These are phyloP conservation scores for Curvularia sp. DNA, from an alignment of 2,329 filamentous ascomycete genomes.

Conservation along the genomic window DNA sequence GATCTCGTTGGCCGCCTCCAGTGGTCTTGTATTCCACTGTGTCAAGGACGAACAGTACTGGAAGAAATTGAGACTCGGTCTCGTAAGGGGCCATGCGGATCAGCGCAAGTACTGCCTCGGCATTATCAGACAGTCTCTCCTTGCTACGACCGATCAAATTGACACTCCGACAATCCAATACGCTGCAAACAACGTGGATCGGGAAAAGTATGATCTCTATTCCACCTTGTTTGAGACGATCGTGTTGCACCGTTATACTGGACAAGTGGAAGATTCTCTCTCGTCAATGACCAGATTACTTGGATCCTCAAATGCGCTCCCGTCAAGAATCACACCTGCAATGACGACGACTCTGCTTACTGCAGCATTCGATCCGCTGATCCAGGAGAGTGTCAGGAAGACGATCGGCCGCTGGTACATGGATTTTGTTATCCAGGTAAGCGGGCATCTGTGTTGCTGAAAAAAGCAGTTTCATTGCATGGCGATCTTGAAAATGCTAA, in stretches of 20 bases:
- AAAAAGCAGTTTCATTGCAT: neutral
- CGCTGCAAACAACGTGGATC: conserved; percentile 25
- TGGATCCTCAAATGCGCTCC: conserved; percentile 45
- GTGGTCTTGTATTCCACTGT: conserved; percentile 28
- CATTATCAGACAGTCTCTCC: conserved; percentile 53
- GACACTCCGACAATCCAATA: conserved; percentile 34
- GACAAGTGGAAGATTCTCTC: conserved; percentile 57
- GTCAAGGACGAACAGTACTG: conserved; percentile 50
- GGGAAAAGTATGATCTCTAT: conserved; percentile 52
- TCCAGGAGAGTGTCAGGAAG: conserved; percentile 57
- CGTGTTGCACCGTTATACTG: conserved; percentile 57
- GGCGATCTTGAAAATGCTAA: neutral
- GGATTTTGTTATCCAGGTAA: conserved; percentile 33
- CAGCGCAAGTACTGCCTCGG: conserved; percentile 56
- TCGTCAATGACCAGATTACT: conserved; percentile 52
- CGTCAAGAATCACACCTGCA: conserved; percentile 42
- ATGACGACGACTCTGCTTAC: conserved; percentile 55
- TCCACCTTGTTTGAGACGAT: conserved; percentile 57
- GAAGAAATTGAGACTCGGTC: conserved; percentile 47
- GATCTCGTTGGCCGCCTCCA: conserved; percentile 31
- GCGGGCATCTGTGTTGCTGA: conserved; percentile 1
- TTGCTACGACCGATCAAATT: conserved; percentile 37
- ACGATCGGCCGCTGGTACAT: conserved; percentile 57
- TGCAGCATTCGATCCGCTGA: conserved; percentile 49
- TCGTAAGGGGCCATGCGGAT: conserved; percentile 54